A percentile compares a stretch with the other conserved stretches of the same genome.
phyloP scores from a whole-genome alignment of 352 stramenopile species.

The Stephanocyclus meneghinianus region DNA sequence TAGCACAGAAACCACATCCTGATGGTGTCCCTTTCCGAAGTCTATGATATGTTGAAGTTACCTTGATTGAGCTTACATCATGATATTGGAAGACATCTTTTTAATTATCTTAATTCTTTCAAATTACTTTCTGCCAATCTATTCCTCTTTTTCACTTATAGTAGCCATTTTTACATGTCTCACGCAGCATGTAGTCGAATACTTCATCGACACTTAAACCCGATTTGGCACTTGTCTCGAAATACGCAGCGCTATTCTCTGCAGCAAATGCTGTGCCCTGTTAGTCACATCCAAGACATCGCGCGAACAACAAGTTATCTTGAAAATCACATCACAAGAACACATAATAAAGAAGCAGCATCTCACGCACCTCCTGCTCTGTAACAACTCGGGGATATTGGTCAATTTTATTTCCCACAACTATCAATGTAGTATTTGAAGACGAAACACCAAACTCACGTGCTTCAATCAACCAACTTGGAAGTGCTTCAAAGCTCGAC shows the following conservation, averaged over 20 bases:
- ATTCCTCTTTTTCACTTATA: slow-evolving; percentile 5
- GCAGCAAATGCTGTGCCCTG: slow-evolving; percentile 84
- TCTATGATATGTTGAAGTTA: neutral
- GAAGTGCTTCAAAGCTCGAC: slow-evolving; percentile 64
- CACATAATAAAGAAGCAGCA: neutral
- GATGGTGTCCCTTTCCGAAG: neutral
- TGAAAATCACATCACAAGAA: slow-evolving; percentile 4
- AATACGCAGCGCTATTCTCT: slow-evolving; percentile 87
- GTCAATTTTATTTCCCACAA: slow-evolving; percentile 91
- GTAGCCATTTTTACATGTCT: slow-evolving; percentile 20
- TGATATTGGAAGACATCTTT: neutral
- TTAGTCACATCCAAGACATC: neutral
- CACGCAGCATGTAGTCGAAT: slow-evolving; percentile 72
- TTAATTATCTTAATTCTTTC: neutral
- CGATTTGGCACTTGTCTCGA: slow-evolving; percentile 89
- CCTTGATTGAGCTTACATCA: neutral
- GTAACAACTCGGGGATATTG: slow-evolving; percentile 56
- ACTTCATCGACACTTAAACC: slow-evolving; percentile 87
- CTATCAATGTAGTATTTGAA: slow-evolving; percentile 82
- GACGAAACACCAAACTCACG: slow-evolving; percentile 86
- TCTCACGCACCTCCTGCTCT: slow-evolving; percentile 28
- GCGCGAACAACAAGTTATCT: neutral
- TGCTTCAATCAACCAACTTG: slow-evolving; percentile 88
- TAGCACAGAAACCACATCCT: neutral
- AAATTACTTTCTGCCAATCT: neutral